These are phyloP conservation scores for Claviceps monticola DNA, from an alignment of 2,329 filamentous ascomycete genomes.

Conservation along the genomic window DNA sequence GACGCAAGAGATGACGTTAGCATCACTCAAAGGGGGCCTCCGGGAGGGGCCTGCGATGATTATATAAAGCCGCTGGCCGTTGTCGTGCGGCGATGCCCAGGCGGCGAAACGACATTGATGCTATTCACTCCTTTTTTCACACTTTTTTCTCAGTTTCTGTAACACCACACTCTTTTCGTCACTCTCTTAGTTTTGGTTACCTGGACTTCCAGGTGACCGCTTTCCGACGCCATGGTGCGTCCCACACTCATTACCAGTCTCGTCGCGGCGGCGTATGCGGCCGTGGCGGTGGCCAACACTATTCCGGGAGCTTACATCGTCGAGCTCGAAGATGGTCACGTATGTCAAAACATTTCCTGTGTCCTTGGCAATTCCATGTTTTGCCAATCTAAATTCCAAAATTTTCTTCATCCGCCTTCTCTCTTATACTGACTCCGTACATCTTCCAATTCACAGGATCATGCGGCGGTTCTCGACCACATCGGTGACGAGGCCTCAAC, in stretches of 20 bases:
- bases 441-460: not conserved
- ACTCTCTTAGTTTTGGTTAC: not conserved
- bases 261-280: constrained; percentile 13
- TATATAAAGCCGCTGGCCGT: not conserved
- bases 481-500: constrained; percentile 18
- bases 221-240: constrained; percentile 5
- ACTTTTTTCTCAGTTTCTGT: not conserved
- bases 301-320: constrained; percentile 38
- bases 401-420: not conserved
- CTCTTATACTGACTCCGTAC: too few relatives aligned
- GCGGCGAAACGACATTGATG: not conserved
- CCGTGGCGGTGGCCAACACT: constrained; percentile 16
- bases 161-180: not conserved
- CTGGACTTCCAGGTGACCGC: not conserved
- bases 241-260: constrained; percentile 6
- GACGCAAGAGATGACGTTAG: not conserved
- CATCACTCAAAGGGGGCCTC: not conserved
- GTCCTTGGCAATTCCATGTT: not conserved
- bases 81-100: rapidly evolving
- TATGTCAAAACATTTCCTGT: constrained; percentile 12
- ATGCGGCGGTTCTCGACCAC: not conserved
- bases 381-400: too few relatives aligned
- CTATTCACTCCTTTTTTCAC: not conserved
- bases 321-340: constrained; percentile 36
- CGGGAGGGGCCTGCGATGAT: not conserved